These are phyloP conservation scores for Venturia nashicola DNA, from an alignment of 2,329 filamentous ascomycete genomes.

Conservation along the genomic window DNA sequence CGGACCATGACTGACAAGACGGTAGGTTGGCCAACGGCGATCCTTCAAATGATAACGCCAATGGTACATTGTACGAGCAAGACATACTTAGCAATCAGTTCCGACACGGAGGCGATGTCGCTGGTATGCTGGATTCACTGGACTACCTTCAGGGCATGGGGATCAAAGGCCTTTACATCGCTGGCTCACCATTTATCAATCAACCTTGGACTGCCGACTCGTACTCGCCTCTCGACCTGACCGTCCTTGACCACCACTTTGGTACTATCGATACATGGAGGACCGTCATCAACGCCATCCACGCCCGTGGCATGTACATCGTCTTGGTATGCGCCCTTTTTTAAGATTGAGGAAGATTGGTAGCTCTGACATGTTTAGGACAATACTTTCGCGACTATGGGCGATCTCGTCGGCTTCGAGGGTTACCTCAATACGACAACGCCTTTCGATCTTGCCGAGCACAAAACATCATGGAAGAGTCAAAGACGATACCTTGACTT, in stretches of 20 bases:
- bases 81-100: conserved; percentile 47
- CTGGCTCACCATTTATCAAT: conserved; percentile 49
- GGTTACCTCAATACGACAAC: conserved; percentile 46
- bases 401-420: conserved; percentile 49
- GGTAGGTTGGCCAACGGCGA: conserved; percentile 47
- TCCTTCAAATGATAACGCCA: conserved; percentile 48
- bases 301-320: conserved; percentile 49
- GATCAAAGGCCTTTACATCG: conserved; percentile 46
- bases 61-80: conserved; percentile 46
- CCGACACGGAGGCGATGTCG: conserved; percentile 48
- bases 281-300: conserved; percentile 43
- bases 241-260: conserved; percentile 48
- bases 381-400: conserved; percentile 28
- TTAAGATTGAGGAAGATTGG: conserved; percentile 37
- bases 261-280: conserved; percentile 46
- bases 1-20: conserved; percentile 35
- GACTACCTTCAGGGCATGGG: conserved; percentile 53
- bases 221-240: conserved; percentile 45
- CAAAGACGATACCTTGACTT: conserved; percentile 45
- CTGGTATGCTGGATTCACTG: conserved; percentile 43
- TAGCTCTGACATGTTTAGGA: background rate
- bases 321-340: conserved; percentile 40
- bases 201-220: conserved; percentile 49
- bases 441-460: conserved; percentile 41
- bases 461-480: conserved; percentile 44